A percentile compares a stretch with the other conserved stretches of the same genome.
phyloP scores from a whole-genome alignment of 129 eudicot species.

The Silybum marianum region DNA sequence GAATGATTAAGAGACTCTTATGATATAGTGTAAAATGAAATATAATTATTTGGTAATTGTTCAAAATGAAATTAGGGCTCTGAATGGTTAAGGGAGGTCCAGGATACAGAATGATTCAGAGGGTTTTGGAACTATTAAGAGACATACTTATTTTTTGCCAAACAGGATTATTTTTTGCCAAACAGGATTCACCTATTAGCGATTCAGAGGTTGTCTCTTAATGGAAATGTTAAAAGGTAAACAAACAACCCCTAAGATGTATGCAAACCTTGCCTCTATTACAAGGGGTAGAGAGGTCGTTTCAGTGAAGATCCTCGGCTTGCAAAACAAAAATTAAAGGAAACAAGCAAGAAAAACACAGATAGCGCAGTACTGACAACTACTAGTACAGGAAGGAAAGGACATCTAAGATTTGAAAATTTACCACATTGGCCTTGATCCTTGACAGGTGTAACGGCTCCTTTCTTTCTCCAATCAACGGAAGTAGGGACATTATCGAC shows the following conservation, averaged over 20 bases:
- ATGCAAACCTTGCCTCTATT: neutral
- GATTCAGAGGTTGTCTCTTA: no score
- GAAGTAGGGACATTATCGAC: conserved; percentile 55
- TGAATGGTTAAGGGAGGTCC: no score
- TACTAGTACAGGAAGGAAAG: neutral
- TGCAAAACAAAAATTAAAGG: neutral
- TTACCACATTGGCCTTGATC: conserved; percentile 97
- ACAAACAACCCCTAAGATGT: neutral
- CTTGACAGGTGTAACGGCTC: conserved; percentile 72
- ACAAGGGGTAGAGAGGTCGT: neutral
- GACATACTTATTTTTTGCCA: no score
- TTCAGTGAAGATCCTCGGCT: neutral
- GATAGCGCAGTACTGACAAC: neutral
- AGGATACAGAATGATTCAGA: no score
- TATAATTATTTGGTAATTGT: no score
- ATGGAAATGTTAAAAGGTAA: no score
- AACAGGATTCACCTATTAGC: no score
- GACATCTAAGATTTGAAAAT: conserved; percentile 10
- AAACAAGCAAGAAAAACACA: neutral
- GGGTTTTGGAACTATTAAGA: no score
- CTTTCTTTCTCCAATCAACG: conserved; percentile 81
- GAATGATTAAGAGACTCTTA: no score
- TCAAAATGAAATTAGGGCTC: no score
- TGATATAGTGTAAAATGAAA: no score
- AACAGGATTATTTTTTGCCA: no score